These are phyloP conservation scores for Umbilicus rupestris DNA, from an alignment of 164 flowering plant species.

Conservation along the genomic window DNA sequence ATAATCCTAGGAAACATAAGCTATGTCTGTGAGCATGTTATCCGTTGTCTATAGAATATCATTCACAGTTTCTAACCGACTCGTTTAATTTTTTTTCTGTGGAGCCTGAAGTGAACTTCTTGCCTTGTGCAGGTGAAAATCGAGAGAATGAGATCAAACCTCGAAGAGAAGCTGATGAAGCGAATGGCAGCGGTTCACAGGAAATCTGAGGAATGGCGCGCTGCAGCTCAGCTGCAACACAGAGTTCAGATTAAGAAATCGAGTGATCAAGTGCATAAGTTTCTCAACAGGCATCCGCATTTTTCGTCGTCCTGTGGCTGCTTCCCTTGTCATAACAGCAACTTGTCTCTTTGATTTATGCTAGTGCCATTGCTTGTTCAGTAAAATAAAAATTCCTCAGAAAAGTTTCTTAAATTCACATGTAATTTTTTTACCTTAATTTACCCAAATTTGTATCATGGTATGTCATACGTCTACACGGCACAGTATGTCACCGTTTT, in stretches of 20 bases:
- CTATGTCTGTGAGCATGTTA: neutral
- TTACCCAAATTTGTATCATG: too few relatives aligned
- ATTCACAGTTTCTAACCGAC: neutral
- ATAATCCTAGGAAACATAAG: constrained; percentile 1
- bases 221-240: constrained; percentile 57
- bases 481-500: too few relatives aligned
- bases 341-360: constrained; percentile 4
- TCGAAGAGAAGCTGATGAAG: constrained; percentile 86
- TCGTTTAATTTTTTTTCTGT: neutral
- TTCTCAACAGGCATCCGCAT: neutral
- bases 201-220: constrained; percentile 84
- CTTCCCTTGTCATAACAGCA: constrained; percentile 1
- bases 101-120: neutral
- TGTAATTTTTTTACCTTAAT: too few relatives aligned
- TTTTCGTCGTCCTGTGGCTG: neutral
- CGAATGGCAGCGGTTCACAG: constrained; percentile 72
- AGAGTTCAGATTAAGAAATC: constrained; percentile 47
- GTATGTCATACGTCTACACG: too few relatives aligned
- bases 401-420: too few relatives aligned
- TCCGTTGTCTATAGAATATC: neutral
- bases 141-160: constrained; percentile 73
- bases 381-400: neutral
- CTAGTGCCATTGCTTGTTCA: neutral
- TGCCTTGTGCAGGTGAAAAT: constrained; percentile 60
- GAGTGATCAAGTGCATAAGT: constrained; percentile 32